Evolutionary conservation across 768 basidiomycete genomes (phyloP).

Genomic region (Gelatoporia subvermispora): DNA sequence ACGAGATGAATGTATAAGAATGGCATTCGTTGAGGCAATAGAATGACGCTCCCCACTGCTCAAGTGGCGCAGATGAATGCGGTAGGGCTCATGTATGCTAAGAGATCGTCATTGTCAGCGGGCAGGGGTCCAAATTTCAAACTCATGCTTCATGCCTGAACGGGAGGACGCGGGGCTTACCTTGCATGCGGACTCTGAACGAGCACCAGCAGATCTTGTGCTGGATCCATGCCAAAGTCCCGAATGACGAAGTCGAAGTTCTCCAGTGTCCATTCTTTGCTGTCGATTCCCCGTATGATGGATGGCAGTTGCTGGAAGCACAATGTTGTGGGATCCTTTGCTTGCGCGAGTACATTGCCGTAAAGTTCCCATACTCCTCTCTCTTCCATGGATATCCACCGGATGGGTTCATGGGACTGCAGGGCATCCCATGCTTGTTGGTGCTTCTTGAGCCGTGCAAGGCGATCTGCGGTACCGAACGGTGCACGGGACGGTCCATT

Average conservation of each 20-base stretch:
- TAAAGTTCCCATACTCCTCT: conserved; percentile 54
- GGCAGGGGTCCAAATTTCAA: too few species aligned
- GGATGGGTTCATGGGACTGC: conserved; percentile 4
- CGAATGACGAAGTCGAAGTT: conserved; percentile 31
- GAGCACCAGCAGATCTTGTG: conserved; percentile 58
- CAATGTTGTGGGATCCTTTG: conserved; percentile 24
- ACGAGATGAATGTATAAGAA: conserved; percentile 19
- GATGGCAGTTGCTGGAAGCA: conserved; percentile 49
- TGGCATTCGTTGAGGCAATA: conserved; percentile 29
- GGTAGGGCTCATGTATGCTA: background rate
- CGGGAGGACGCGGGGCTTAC: conserved; percentile 2
- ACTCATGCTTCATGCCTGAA: too few species aligned
- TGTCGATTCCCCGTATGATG: conserved; percentile 38
- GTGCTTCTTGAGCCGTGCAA: conserved; percentile 30
- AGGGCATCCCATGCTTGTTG: conserved; percentile 18
- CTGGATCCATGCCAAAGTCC: conserved; percentile 64
- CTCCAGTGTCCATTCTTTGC: conserved; percentile 40
- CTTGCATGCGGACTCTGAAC: conserved; percentile 29
- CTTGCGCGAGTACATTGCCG: conserved; percentile 51
- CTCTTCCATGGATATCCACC: conserved; percentile 32
- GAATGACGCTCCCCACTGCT: conserved; percentile 43
- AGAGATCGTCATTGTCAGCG: background rate
- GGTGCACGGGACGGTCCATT: conserved; percentile 31
- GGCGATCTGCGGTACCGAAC: conserved; percentile 28
- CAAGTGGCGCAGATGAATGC: conserved; percentile 39